A percentile compares a stretch with the other conserved stretches of the same genome.
Conservation (phyloP, 2,329 filamentous ascomycete genomes). For the Phyllosticta ampelicida region DNA sequence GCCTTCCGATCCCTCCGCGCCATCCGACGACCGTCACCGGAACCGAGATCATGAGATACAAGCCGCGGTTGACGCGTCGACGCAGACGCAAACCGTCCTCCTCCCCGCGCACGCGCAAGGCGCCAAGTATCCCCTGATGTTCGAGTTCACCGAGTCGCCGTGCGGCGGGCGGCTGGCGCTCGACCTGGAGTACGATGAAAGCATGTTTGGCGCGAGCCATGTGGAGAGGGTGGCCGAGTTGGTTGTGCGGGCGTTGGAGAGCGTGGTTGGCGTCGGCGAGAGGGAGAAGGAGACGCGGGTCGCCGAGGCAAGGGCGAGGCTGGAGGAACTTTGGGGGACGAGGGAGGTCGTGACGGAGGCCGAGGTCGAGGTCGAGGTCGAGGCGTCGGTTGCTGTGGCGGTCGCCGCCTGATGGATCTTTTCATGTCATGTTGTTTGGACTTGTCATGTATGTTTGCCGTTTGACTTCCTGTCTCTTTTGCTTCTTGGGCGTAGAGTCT, state of each 20-base stretch:
- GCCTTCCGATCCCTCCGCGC: neutral
- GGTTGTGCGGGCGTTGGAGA: neutral
- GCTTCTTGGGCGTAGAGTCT: too few relatives aligned
- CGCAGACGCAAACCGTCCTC: neutral
- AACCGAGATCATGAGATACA: too few relatives aligned
- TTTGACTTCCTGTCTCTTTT: too few relatives aligned
- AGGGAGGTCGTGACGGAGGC: neutral
- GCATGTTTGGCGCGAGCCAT: neutral
- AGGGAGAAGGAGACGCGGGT: neutral
- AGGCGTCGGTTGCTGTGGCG: neutral
- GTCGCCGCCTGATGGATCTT: neutral
- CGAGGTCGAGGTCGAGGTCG: neutral
- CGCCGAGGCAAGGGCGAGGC: neutral
- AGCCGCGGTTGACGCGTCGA: too few relatives aligned
- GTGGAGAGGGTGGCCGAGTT: neutral
- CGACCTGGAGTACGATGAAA: constrained; percentile 1
- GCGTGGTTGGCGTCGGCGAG: neutral
- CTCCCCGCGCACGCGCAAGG: neutral
- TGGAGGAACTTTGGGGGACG: neutral
- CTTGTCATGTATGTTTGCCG: too few relatives aligned
- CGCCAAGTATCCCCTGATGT: constrained; percentile 11
- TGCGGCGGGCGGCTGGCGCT: neutral
- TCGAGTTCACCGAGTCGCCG: constrained; percentile 10
- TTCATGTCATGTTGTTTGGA: too few relatives aligned
- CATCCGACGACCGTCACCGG: neutral